phyloP scores from a whole-genome alignment of 306 rosid genomes.

The Pyrus communis region DNA sequence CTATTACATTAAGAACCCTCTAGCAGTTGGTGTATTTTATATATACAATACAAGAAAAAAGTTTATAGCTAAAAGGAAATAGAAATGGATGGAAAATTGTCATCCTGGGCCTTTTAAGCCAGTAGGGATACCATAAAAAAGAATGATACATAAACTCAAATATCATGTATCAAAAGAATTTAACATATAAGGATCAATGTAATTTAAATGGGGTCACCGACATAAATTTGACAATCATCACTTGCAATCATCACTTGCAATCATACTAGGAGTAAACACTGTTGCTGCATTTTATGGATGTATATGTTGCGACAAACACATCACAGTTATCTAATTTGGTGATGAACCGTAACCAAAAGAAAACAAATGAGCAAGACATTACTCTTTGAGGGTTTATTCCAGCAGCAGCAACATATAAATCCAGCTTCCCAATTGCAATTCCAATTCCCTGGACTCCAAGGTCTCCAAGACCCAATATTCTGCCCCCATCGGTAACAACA shows the following conservation, averaged over 20 bases:
- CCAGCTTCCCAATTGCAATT: conserved; percentile 90
- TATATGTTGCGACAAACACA: background rate
- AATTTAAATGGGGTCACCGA: background rate
- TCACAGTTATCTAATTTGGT: conserved; percentile 6
- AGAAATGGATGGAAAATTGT: background rate
- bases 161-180: background rate
- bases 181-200: background rate
- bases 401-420: conserved; percentile 96
- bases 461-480: conserved; percentile 98
- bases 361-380: conserved; percentile 6
- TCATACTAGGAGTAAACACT: background rate
- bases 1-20: background rate
- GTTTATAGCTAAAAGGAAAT: background rate
- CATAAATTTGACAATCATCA: background rate
- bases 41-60: background rate
- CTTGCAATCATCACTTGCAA: conserved; percentile 7
- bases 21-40: background rate
- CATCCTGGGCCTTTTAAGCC: background rate
- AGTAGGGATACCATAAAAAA: background rate
- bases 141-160: background rate
- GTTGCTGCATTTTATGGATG: background rate
- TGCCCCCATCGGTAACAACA: conserved; percentile 98
- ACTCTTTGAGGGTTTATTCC: conserved; percentile 99
- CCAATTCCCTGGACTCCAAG: conserved; percentile 99
- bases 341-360: background rate